A percentile compares a stretch with the other conserved stretches of the same genome.
These are phyloP conservation scores for Cutaneotrichosporon arboriforme DNA, from an alignment of 1,284 basidiomycete genomes.

Conservation along the genomic window DNA sequence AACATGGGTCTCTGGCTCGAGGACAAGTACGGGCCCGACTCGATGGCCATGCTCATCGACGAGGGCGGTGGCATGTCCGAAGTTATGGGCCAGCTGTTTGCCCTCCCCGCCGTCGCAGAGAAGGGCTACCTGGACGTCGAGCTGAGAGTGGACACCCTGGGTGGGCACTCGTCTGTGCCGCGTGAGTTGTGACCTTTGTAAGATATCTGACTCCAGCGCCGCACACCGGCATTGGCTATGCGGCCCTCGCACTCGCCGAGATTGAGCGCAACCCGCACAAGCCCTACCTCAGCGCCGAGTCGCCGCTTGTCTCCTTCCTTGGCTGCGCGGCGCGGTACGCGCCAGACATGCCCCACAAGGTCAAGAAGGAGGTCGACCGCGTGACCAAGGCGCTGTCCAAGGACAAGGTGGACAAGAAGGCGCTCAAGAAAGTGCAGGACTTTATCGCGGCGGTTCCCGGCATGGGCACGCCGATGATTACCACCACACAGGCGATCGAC, in stretches of 20 bases:
- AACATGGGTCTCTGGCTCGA: slow-evolving; percentile 53
- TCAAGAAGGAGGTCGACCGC: slow-evolving; percentile 23
- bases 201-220: slow-evolving; percentile 19
- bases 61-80: slow-evolving; percentile 37
- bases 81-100: slow-evolving; percentile 45
- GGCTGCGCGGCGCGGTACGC: slow-evolving; percentile 34
- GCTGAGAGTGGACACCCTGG: slow-evolving; percentile 55
- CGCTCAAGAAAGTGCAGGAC: slow-evolving; percentile 29
- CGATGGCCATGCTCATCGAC: slow-evolving; percentile 58
- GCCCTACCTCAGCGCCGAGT: slow-evolving; percentile 25
- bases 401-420: slow-evolving; percentile 30
- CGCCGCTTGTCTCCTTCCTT: slow-evolving; percentile 25
- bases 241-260: slow-evolving; percentile 37
- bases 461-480: slow-evolving; percentile 23
- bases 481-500: slow-evolving; percentile 43
- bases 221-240: slow-evolving; percentile 45
- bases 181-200: slow-evolving; percentile 27
- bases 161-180: slow-evolving; percentile 64
- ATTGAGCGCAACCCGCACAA: slow-evolving; percentile 40
- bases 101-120: slow-evolving; percentile 57
- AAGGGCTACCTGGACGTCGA: slow-evolving; percentile 61
- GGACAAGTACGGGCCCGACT: slow-evolving; percentile 56
- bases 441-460: slow-evolving; percentile 25
- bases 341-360: slow-evolving; percentile 20
- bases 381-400: slow-evolving; percentile 20